Base-by-base conservation (phyloP, 2,329 filamentous ascomycete genomes). In the Lachnellula arida region DNA sequence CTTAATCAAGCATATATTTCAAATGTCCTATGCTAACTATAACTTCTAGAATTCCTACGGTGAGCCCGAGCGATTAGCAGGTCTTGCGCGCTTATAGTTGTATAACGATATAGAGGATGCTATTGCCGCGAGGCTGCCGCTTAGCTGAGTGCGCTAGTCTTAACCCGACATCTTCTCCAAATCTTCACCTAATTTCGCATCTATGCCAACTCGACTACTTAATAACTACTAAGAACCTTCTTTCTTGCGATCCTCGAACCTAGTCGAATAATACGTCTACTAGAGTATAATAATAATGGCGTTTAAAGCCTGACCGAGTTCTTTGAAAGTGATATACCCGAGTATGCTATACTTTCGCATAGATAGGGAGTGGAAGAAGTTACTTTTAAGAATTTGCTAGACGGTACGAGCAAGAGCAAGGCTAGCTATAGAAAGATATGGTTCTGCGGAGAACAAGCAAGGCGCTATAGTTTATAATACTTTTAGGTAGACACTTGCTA, bases 291-390 rank as follows among this genome's bases (percentile, higher is more conserved):
- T 17, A 61, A 15, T 32, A 22, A 51, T 35, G 47, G 55, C 46
- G 35, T 53, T 15, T 53, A 56, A 56, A 56, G 55, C 49, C 37
- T 60, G n/a, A 56, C 52, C 32, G 25, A 50, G 39, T 51, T 61
- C 34, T 46, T 59, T 51, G 43, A 51, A 12, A 32, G 53, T 32
- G 40, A 61, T 22, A 56, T 63, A 42, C 63, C 61, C n/a, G 46
- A 22, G 7, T 66, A 65, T 60, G 64, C 64, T 35, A 67, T 65
- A 42, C 63, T 65, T 25, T 63, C 61, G n/a, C 60, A 66, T 52
- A 67, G 44, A 47, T 67, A 59, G 60, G 61, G 56, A 52, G 46
- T 8, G 8, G 51, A 58, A 4, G 53, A 61, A 47, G 46, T 55
- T 19, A 58, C 49, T n/a, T 59, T 50, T 15, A 17, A 55, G 14